Base-by-base conservation (phyloP, 2,329 filamentous ascomycete genomes). In the Xylariaceae sp. region DNA sequence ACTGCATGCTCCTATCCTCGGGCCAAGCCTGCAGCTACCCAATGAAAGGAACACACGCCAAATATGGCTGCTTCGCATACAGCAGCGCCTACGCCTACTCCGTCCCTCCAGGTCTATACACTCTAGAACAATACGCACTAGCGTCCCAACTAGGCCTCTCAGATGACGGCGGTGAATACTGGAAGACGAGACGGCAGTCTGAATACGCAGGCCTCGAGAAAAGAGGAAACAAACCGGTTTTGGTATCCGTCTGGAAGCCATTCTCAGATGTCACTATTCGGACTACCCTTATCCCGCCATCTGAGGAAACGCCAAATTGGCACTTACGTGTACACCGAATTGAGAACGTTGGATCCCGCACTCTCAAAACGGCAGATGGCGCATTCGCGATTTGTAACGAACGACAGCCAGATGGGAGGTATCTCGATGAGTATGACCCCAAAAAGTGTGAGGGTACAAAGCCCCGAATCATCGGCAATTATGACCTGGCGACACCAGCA, bases 11-110 rank as follows among this genome's bases (percentile, higher is more conserved):
- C 19, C 77, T 92, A 7, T 87, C 83, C 4, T 88, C 85, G 0
- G 88, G 89, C 1, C 88, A 93, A 67, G 86, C 85, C n/a, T 92
- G 88, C 69, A 86, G 88, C 67, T 92, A 92, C 65, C 86, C 88
- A 0, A 86, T 92, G 75, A 89, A 89, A 69, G 88, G 86, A 48
- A 89, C 88, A 0, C 88, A 92, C 67, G 87, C 88, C 55, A 92
- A 92, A 64, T 92, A 92, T 68, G 88, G 88, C 43, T 81, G 83
- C 54, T 91, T 92, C 65, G 87, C 87, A 6, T 92, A 92, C 70
- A 88, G 83, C 63, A 85, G 86, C 47, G 81, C 86, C 0, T 92
- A 89, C 66, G 87, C 79, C 17, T 92, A 91, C 71, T 89, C 85
- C 0, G 88, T 91, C 0, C 87, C 88, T 0, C 88, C 88, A 0